A percentile compares a stretch with the other conserved stretches of the same genome.
These are phyloP conservation scores for Raphanus sativus DNA, from an alignment of 345 rosid species.

Conservation along the genomic window DNA sequence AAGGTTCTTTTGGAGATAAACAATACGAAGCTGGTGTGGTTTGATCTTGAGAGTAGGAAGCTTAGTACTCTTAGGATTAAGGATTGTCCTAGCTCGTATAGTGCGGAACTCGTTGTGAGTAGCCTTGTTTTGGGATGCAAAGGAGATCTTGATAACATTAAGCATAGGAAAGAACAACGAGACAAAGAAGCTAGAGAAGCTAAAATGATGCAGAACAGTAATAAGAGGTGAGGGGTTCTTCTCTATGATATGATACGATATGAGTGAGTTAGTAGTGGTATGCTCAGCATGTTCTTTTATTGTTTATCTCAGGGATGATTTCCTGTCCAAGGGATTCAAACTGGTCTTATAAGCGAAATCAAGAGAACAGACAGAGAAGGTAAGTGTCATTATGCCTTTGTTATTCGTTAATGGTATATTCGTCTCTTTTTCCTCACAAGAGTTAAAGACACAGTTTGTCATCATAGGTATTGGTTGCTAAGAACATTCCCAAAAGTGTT, in stretches of 20 bases:
- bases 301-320: slow-evolving; percentile 51
- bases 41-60: slow-evolving; percentile 43
- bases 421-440: neutral
- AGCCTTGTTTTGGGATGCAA: slow-evolving; percentile 49
- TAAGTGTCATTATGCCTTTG: slow-evolving; percentile 5
- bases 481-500: slow-evolving; percentile 11
- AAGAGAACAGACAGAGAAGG: slow-evolving; percentile 7
- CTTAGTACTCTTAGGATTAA: slow-evolving; percentile 34
- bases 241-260: neutral
- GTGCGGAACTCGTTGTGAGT: slow-evolving; percentile 42
- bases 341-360: slow-evolving; percentile 44
- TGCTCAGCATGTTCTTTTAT: neutral
- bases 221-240: slow-evolving; percentile 41
- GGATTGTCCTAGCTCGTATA: slow-evolving; percentile 37
- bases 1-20: slow-evolving; percentile 51
- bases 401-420: neutral
- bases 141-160: slow-evolving; percentile 27
- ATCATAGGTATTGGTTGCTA: slow-evolving; percentile 21
- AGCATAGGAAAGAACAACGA: slow-evolving; percentile 2
- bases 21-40: slow-evolving; percentile 49
- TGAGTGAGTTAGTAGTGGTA: neutral
- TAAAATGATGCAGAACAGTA: slow-evolving; percentile 17
- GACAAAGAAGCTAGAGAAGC: slow-evolving; percentile 35
- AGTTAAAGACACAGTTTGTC: slow-evolving; percentile 12
- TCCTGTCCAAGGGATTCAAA: slow-evolving; percentile 60